phyloP scores from a whole-genome alignment of 2,329 filamentous ascomycete species.

The Cladosporium cucumerinum region DNA sequence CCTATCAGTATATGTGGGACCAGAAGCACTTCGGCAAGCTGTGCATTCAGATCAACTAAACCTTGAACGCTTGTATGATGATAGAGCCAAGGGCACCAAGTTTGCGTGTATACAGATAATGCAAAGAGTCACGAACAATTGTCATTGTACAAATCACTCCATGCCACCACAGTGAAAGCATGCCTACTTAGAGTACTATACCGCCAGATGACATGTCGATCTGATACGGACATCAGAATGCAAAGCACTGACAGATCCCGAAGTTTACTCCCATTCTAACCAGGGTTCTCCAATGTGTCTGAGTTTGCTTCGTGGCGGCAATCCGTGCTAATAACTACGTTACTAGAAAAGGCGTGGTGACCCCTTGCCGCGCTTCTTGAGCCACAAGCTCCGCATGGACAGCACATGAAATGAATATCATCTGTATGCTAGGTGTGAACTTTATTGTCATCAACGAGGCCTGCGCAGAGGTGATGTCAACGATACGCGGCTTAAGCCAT shows the following conservation, averaged over 20 bases:
- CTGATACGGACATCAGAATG: too few species aligned
- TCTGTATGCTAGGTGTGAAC: not conserved
- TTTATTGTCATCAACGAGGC: not conserved
- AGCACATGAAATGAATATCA: not conserved
- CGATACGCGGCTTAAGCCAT: not conserved
- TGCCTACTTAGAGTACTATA: not conserved
- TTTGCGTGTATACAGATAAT: not conserved
- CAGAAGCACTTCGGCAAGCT: slow-evolving; percentile 50
- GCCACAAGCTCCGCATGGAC: not conserved
- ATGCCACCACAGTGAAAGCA: not conserved
- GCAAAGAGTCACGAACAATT: not conserved
- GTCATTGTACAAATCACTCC: not conserved
- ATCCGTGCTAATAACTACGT: not conserved
- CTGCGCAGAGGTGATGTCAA: not conserved
- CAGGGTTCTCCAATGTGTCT: not conserved
- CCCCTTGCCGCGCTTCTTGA: not conserved
- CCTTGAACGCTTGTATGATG: not conserved
- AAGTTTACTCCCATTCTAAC: not conserved
- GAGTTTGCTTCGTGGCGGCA: not conserved
- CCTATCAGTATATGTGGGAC: slow-evolving; percentile 44
- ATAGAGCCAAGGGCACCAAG: not conserved
- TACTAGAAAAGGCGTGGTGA: not conserved
- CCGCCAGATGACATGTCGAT: not conserved
- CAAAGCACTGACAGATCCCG: not conserved
- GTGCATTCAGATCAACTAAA: slow-evolving; percentile 37